A percentile compares a stretch with the other conserved stretches of the same genome.
Conservation (phyloP, 148 eudicot species). For the Heliamphora exappendiculata region DNA sequence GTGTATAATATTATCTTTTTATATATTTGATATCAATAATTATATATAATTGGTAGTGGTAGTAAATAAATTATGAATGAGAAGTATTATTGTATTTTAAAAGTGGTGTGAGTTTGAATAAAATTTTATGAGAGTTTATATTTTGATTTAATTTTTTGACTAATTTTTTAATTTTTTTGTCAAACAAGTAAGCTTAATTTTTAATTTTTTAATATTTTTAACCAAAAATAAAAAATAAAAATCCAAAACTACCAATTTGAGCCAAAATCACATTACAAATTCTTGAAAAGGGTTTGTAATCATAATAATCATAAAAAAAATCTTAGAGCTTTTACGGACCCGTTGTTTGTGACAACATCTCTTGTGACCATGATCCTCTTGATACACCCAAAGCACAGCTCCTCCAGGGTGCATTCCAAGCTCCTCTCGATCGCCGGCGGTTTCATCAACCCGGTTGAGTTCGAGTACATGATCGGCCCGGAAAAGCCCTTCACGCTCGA, state of each 20-base stretch:
- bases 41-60: too few relatives aligned
- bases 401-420: constrained; percentile 66
- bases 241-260: background rate
- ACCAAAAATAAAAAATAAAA: background rate
- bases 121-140: too few relatives aligned
- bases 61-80: too few relatives aligned
- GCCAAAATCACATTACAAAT: background rate
- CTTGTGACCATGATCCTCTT: constrained; percentile 42
- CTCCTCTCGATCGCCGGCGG: constrained; percentile 29
- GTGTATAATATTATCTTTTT: too few relatives aligned
- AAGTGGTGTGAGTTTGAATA: too few relatives aligned
- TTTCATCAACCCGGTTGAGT: constrained; percentile 37
- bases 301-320: background rate
- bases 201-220: background rate
- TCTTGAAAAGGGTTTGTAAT: too few relatives aligned
- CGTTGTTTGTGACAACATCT: constrained; percentile 28
- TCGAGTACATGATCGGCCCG: constrained; percentile 34
- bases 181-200: background rate
- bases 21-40: too few relatives aligned
- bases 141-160: too few relatives aligned
- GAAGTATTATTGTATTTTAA: too few relatives aligned
- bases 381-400: constrained; percentile 58
- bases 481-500: constrained; percentile 11
- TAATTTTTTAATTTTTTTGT: background rate
- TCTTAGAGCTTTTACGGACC: constrained; percentile 23